Percentiles rank a stretch among this genome's conserved stretches.
These are phyloP conservation scores for Ceratocystis harringtonii DNA, from an alignment of 2,329 filamentous ascomycete genomes.

Conservation along the genomic window DNA sequence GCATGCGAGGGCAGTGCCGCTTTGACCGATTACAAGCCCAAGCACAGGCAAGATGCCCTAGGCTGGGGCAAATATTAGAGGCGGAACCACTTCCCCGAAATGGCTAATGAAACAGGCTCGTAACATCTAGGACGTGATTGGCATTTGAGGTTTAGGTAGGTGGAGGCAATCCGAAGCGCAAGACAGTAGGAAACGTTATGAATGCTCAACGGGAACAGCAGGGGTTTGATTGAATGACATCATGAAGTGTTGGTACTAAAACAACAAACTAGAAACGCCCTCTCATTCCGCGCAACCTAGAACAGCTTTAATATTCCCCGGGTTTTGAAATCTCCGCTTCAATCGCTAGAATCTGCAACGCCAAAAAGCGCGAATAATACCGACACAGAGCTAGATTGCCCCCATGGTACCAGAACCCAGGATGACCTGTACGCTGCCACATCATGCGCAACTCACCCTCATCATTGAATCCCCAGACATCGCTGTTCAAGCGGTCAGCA, in stretches of 20 bases:
- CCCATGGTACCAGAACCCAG: constrained; percentile 51
- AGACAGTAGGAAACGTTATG: background rate
- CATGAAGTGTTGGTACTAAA: background rate
- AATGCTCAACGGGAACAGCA: background rate
- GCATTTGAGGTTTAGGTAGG: background rate
- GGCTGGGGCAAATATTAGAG: background rate
- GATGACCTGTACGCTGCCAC: constrained; percentile 46
- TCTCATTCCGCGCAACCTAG: background rate
- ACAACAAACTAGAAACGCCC: background rate
- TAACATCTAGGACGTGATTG: constrained; percentile 4
- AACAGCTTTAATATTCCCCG: constrained; percentile 20
- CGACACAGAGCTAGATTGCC: constrained; percentile 49
- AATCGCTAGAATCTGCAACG: constrained; percentile 36
- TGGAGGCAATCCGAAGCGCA: constrained; percentile 3
- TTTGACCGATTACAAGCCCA: background rate
- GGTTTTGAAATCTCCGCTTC: constrained; percentile 27
- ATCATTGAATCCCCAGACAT: constrained; percentile 47
- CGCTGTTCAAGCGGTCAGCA: constrained; percentile 36
- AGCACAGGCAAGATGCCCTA: background rate
- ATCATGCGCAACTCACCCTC: constrained; percentile 41
- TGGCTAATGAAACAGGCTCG: constrained; percentile 3
- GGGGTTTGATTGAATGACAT: background rate
- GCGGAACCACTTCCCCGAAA: constrained; percentile 2
- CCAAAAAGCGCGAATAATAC: constrained; percentile 41
- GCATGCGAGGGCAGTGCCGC: background rate